Percentiles rank a stretch among this genome's conserved stretches.
Evolutionary conservation across 352 stramenopile species (phyloP).

Genomic region (Phytophthora rubi): DNA sequence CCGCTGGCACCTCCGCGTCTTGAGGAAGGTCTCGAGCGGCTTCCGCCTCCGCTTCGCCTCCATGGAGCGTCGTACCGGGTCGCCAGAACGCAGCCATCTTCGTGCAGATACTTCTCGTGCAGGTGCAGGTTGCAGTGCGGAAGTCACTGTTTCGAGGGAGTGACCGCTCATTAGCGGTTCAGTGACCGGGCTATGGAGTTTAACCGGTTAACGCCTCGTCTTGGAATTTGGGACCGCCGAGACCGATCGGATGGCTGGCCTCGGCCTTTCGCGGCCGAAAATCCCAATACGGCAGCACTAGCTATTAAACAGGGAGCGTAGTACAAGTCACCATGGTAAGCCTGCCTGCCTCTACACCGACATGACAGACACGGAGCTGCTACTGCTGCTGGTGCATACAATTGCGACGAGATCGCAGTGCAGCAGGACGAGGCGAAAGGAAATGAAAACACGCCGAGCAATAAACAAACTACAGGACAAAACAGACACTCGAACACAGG

Average conservation of each 20-base stretch:
- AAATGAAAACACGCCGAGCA: not conserved
- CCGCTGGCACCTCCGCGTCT: conserved; percentile 43
- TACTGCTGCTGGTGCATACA: conserved; percentile 6
- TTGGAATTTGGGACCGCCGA: conserved; percentile 10
- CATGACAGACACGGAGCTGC: conserved; percentile 18
- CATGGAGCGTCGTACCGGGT: conserved; percentile 52
- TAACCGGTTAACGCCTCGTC: conserved; percentile 32
- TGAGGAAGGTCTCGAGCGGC: conserved; percentile 38
- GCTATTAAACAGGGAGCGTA: conserved; percentile 87
- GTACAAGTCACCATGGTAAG: conserved; percentile 88
- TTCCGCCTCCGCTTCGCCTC: conserved; percentile 37
- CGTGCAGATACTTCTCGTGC: too few relatives aligned
- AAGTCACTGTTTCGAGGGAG: not conserved
- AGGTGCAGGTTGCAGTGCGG: too few relatives aligned
- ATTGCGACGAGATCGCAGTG: not conserved
- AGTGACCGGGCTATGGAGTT: conserved; percentile 5
- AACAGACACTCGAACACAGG: not conserved
- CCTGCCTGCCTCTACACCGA: conserved; percentile 3
- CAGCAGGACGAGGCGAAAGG: not conserved
- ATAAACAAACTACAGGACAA: conserved; percentile 13
- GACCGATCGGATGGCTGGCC: conserved; percentile 56
- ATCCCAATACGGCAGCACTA: conserved; percentile 50
- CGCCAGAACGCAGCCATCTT: conserved; percentile 62
- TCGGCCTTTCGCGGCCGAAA: conserved; percentile 33
- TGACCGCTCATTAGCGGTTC: not conserved